Percentiles rank a stretch among this genome's conserved stretches.
Evolutionary conservation across 257 asterid species (phyloP).

Genomic region (Solanum peruvianum): DNA sequence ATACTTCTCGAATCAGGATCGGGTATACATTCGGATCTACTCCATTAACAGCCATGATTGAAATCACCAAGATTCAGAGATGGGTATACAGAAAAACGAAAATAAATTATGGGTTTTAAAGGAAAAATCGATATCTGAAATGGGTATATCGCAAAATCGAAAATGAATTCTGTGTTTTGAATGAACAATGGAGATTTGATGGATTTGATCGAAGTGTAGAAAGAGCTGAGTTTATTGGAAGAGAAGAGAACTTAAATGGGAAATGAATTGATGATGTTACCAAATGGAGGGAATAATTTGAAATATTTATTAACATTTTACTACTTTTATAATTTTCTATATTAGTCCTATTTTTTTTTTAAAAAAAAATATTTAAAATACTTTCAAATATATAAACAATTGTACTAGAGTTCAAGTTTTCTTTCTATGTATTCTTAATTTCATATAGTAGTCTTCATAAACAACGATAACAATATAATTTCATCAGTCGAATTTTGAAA

Average conservation of each 20-base stretch:
- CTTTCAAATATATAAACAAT: background rate
- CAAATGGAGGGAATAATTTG: background rate
- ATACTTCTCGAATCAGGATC: background rate
- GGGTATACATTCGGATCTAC: background rate
- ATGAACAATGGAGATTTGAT: background rate
- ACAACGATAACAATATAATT: background rate
- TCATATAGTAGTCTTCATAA: background rate
- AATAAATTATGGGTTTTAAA: background rate
- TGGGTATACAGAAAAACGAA: background rate
- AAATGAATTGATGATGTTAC: no score
- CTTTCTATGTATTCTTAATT: background rate
- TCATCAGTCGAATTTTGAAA: background rate
- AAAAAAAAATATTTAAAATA: no score
- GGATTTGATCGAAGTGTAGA: no score
- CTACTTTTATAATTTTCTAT: no score
- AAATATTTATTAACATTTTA: no score
- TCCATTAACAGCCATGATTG: background rate
- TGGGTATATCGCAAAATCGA: background rate
- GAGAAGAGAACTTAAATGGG: no score
- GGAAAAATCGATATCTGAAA: background rate
- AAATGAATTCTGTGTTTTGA: background rate
- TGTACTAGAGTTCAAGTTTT: background rate
- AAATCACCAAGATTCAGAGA: background rate
- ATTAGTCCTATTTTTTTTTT: background rate
- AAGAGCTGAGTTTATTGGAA: no score